phyloP scores from a whole-genome alignment of 2,329 filamentous ascomycete species.

The Trichophyton schoenleinii region DNA sequence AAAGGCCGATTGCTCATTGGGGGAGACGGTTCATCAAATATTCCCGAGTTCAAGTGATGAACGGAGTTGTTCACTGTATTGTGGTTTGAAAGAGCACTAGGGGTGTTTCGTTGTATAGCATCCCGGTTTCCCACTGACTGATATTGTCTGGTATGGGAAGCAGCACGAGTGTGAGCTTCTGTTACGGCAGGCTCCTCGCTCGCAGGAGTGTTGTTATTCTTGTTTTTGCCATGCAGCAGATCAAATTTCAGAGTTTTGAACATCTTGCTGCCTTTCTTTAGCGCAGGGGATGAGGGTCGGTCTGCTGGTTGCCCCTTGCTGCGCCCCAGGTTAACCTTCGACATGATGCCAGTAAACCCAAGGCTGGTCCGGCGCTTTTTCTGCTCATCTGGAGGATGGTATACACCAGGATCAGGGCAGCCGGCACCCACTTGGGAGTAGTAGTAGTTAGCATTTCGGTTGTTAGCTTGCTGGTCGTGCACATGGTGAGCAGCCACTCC shows the following conservation, averaged over 20 bases:
- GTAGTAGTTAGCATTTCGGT: background rate
- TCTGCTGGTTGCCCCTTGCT: background rate
- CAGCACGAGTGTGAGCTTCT: background rate
- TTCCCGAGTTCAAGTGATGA: background rate
- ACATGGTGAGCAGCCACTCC: background rate
- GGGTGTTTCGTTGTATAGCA: background rate
- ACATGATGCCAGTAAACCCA: background rate
- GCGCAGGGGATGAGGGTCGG: background rate
- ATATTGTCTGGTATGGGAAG: background rate
- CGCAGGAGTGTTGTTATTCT: background rate
- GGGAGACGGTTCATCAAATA: background rate
- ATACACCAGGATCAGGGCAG: background rate
- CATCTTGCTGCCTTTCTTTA: background rate
- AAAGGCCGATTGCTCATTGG: background rate
- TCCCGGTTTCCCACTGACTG: background rate
- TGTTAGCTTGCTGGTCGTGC: background rate
- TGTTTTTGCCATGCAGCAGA: background rate
- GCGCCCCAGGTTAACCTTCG: background rate
- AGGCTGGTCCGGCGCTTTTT: slow-evolving; percentile 1
- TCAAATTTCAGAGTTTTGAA: slow-evolving; percentile 2
- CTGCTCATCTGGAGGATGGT: background rate
- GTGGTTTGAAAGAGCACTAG: background rate
- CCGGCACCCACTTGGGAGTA: background rate
- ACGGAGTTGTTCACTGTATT: background rate
- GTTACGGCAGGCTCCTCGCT: background rate